These are phyloP conservation scores for Curvularia spicifera DNA, from an alignment of 2,329 filamentous ascomycete species.

Conservation along the genomic window DNA sequence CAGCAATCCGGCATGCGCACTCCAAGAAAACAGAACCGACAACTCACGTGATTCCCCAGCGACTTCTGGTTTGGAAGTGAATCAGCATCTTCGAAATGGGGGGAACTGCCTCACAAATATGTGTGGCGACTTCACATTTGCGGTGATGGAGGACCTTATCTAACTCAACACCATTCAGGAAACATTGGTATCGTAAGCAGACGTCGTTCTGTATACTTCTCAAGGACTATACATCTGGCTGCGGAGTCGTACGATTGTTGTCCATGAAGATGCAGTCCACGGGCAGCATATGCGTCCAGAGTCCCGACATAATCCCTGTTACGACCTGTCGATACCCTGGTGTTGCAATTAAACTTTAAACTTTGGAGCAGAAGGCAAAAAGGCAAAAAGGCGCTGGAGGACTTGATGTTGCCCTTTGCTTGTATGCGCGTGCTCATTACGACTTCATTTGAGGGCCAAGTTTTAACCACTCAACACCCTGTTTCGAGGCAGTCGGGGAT, in stretches of 20 bases:
- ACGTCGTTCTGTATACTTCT: background rate
- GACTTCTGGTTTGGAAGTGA: slow-evolving; percentile 12
- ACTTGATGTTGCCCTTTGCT: background rate
- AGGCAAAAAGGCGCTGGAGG: background rate
- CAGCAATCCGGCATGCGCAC: background rate
- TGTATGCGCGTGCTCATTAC: background rate
- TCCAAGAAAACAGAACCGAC: slow-evolving; percentile 1
- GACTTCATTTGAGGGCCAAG: background rate
- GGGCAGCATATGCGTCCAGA: background rate
- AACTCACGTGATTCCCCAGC: slow-evolving; percentile 19
- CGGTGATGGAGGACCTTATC: slow-evolving; percentile 22
- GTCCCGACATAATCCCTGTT: background rate
- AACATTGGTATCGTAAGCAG: background rate
- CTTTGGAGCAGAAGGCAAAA: slow-evolving; percentile 1
- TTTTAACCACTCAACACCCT: background rate
- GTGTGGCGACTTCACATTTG: slow-evolving; percentile 2
- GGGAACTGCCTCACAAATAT: slow-evolving; percentile 8
- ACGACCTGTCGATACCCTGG: background rate
- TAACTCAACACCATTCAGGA: slow-evolving; percentile 1
- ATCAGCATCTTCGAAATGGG: slow-evolving; percentile 19
- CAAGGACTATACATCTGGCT: background rate
- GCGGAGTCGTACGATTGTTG: background rate
- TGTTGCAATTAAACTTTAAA: background rate
- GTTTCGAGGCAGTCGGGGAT: background rate
- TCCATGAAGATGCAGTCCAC: background rate